These are phyloP conservation scores for Ceratocystis alfenasii DNA, from an alignment of 2,329 filamentous ascomycete genomes.

Conservation along the genomic window DNA sequence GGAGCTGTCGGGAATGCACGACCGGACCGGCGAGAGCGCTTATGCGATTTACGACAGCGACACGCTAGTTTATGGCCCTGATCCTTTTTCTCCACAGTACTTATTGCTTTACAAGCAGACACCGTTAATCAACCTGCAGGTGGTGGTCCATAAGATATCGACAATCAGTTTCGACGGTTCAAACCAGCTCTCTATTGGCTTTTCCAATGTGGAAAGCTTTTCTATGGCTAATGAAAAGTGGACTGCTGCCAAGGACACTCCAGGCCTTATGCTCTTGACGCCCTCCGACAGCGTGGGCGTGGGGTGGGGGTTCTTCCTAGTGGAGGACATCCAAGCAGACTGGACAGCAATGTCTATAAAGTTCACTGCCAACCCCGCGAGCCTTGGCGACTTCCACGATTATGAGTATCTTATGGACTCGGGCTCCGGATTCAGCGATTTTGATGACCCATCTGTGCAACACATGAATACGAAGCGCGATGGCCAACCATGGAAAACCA, in stretches of 20 bases:
- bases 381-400: slow-evolving; percentile 7
- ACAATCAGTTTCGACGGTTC: background rate
- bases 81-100: slow-evolving; percentile 3
- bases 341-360: background rate
- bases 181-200: background rate
- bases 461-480: background rate
- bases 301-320: slow-evolving; percentile 1
- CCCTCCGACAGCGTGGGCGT: background rate
- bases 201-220: background rate
- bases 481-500: slow-evolving; percentile 12
- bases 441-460: background rate
- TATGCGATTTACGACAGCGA: slow-evolving; percentile 6
- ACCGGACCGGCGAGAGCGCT: background rate
- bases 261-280: background rate
- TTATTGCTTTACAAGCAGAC: slow-evolving; percentile 1
- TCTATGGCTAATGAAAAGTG: slow-evolving; percentile 3
- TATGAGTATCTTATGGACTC: slow-evolving; percentile 14
- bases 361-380: background rate
- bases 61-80: background rate
- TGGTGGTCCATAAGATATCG: background rate
- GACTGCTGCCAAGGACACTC: background rate
- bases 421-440: background rate
- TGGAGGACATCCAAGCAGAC: background rate
- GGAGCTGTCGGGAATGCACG: background rate
- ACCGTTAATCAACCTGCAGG: background rate